Percentiles rank a stretch among this genome's conserved stretches.
phyloP scores from a whole-genome alignment of 2,329 filamentous ascomycete genomes.

The Fusarium praegraminearum region DNA sequence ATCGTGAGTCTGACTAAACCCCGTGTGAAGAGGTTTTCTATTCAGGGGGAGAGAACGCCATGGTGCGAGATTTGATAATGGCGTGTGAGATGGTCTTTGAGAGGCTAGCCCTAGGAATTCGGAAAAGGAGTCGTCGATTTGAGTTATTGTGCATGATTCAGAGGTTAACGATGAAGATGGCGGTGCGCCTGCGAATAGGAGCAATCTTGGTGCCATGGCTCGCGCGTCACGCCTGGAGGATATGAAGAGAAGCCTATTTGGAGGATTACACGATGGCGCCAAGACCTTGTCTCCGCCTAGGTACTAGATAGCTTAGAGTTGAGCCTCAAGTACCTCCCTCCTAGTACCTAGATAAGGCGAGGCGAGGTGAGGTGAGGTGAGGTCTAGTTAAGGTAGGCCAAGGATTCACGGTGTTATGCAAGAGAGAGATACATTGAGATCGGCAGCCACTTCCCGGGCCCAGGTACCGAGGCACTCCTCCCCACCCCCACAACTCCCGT shows the following conservation, averaged over 20 bases:
- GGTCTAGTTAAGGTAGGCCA: conserved; percentile 4
- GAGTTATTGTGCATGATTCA: conserved; percentile 49
- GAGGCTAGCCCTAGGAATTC: conserved; percentile 44
- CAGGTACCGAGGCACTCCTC: conserved; percentile 41
- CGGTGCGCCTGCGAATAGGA: conserved; percentile 56
- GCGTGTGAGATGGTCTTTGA: background rate
- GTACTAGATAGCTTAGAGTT: background rate
- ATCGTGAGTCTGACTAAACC: conserved; percentile 64
- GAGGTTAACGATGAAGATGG: conserved; percentile 47
- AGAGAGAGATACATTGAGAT: conserved; percentile 14
- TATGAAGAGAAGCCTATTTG: background rate
- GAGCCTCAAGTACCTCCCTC: background rate
- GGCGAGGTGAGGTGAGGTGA: background rate
- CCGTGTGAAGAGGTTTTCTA: conserved; percentile 60
- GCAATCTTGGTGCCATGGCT: conserved; percentile 50
- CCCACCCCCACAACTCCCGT: conserved; percentile 36
- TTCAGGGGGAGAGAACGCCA: conserved; percentile 69
- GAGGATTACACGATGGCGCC: conserved; percentile 6
- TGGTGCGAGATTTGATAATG: conserved; percentile 54
- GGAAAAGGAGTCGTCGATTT: conserved; percentile 46
- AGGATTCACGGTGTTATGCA: conserved; percentile 6
- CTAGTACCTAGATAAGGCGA: background rate
- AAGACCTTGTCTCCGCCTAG: background rate
- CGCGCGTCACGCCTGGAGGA: background rate
- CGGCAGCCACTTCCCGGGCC: conserved; percentile 30